Evolutionary conservation across 345 rosid species (phyloP).

Genomic region (Eutrema heterophyllum): DNA sequence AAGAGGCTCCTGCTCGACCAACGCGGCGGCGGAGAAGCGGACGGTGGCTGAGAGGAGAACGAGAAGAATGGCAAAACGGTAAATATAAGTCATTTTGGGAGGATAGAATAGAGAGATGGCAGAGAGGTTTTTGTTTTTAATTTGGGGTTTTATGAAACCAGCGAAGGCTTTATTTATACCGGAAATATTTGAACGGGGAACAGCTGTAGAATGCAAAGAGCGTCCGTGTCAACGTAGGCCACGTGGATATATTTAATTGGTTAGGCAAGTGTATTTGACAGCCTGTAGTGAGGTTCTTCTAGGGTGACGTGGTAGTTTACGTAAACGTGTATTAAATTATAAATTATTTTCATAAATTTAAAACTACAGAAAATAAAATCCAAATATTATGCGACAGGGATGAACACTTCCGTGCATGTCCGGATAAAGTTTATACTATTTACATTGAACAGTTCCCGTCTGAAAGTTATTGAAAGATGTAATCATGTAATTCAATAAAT

Average conservation of each 20-base stretch:
- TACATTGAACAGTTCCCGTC: slow-evolving; percentile 9
- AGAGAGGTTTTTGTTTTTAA: neutral
- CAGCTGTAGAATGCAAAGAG: slow-evolving; percentile 26
- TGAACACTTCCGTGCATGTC: slow-evolving; percentile 29
- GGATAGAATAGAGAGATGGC: neutral
- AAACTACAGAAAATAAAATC: neutral
- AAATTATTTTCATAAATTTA: neutral
- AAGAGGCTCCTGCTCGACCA: slow-evolving; percentile 19
- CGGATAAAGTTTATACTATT: slow-evolving; percentile 25
- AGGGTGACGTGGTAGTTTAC: slow-evolving; percentile 32
- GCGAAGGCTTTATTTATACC: slow-evolving; percentile 6
- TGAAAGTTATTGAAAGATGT: slow-evolving; percentile 4
- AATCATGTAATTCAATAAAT: neutral
- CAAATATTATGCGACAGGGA: slow-evolving; percentile 6
- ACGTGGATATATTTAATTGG: slow-evolving; percentile 30
- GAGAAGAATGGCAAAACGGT: slow-evolving; percentile 22
- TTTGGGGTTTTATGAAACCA: neutral
- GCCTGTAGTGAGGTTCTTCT: slow-evolving; percentile 26
- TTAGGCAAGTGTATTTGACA: slow-evolving; percentile 7
- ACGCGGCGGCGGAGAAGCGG: slow-evolving; percentile 14
- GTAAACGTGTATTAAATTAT: neutral
- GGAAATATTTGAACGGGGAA: neutral
- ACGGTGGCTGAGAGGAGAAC: slow-evolving; percentile 13
- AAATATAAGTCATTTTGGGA: slow-evolving; percentile 1
- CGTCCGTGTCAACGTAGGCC: slow-evolving; percentile 10